Conservation (phyloP, 148 eudicot genomes). For the Amaranthus palmeri region DNA sequence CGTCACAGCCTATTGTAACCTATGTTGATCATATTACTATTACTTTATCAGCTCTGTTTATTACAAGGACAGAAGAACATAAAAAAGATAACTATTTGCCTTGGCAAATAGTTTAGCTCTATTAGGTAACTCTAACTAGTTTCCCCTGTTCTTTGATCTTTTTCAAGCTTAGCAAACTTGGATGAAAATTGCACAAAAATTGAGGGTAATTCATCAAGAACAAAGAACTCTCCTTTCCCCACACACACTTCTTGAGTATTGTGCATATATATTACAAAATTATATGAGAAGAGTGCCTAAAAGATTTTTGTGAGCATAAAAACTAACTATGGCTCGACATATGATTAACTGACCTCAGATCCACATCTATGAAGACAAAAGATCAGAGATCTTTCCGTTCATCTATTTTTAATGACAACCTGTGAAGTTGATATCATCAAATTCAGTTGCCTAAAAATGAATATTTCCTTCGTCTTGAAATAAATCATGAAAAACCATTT, state of each 20-base stretch:
- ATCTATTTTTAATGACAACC: slow-evolving; percentile 56
- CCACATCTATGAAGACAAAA: slow-evolving; percentile 67
- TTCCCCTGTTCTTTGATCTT: slow-evolving; percentile 35
- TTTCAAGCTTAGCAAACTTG: slow-evolving; percentile 50
- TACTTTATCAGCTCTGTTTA: no score
- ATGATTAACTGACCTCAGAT: slow-evolving; percentile 42
- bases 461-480: background rate
- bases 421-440: slow-evolving; percentile 45
- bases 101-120: slow-evolving; percentile 60
- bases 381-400: slow-evolving; percentile 63
- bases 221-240: slow-evolving; percentile 66
- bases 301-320: background rate
- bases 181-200: slow-evolving; percentile 51
- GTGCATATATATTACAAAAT: background rate
- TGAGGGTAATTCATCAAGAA: slow-evolving; percentile 56
- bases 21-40: no score
- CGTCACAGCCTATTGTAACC: slow-evolving; percentile 68
- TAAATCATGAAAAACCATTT: background rate
- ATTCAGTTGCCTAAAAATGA: slow-evolving; percentile 16
- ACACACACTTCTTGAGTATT: slow-evolving; percentile 83
- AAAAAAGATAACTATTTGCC: slow-evolving; percentile 26
- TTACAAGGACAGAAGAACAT: no score
- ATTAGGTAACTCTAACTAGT: slow-evolving; percentile 47
- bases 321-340: background rate
- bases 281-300: background rate